A percentile compares a stretch with the other conserved stretches of the same genome.
phyloP scores from a whole-genome alignment of 192 early-diverging fungal species.

The Coemansia pectinata region DNA sequence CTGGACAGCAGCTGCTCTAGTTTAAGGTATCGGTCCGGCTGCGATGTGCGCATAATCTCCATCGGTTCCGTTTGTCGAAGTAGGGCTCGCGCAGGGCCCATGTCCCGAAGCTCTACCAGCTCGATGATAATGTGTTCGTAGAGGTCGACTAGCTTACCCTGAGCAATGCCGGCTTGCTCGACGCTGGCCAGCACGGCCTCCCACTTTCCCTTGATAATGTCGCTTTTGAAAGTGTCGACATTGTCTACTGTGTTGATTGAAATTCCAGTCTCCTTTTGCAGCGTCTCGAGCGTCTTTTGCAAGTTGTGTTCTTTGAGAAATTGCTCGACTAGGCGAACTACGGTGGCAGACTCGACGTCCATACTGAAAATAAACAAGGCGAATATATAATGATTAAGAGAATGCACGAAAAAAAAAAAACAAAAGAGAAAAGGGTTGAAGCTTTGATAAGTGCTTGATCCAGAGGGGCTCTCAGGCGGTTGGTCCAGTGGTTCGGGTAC shows the following conservation, averaged over 20 bases:
- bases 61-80: conserved; percentile 91
- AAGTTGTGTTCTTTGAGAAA: conserved; percentile 93
- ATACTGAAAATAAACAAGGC: conserved; percentile 7
- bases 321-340: conserved; percentile 88
- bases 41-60: conserved; percentile 71
- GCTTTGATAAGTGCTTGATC: not conserved
- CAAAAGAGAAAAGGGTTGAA: not conserved
- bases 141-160: conserved; percentile 74
- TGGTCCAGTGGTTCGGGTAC: not conserved
- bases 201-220: conserved; percentile 84
- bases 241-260: conserved; percentile 86
- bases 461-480: not conserved
- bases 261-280: conserved; percentile 83
- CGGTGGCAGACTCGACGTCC: conserved; percentile 58
- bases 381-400: not conserved
- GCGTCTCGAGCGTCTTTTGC: conserved; percentile 66
- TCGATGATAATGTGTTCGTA: conserved; percentile 94
- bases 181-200: conserved; percentile 78
- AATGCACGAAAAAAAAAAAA: not conserved
- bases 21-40: conserved; percentile 79
- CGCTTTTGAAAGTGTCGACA: conserved; percentile 66
- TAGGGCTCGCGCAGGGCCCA: conserved; percentile 78
- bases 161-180: conserved; percentile 65
- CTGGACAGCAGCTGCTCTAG: conserved; percentile 77
- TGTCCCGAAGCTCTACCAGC: conserved; percentile 79